Base-by-base conservation (phyloP, 495 filamentous ascomycete species). In the Neurospora tetrasperma region DNA sequence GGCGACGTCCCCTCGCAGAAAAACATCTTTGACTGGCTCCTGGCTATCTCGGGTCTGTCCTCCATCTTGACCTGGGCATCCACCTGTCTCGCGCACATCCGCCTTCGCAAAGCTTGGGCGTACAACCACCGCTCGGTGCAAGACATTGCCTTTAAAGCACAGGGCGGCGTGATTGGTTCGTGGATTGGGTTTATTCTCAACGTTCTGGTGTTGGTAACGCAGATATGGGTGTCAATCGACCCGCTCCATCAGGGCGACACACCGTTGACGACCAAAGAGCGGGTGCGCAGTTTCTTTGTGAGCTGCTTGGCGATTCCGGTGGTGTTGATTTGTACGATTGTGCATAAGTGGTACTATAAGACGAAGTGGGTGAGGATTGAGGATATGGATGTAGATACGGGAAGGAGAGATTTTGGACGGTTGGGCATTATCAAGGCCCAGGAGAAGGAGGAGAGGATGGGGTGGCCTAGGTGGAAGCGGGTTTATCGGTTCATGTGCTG, bases 21-120 rank as follows among this genome's bases (percentile, higher is more conserved):
- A 10, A 79, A 85, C 0, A 92, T 93, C 0, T 94, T 98, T 75
- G 83, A 85, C 69, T 98, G 96, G 96, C 92, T 98, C 84, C 87
- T 97, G 73, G 92, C 95, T 46, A 88, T 98, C 72, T 96, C 92
- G 0, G 94, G 93, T 31, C 88, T 98, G 10, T 93, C 91, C 2
- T 92, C 92, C 42, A 90, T 98, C 83, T 95, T 98, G 84, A 98
- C 95, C 42, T 98, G 95, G 95, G 91, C 88, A 54, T 94, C 92
- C 68, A 93, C 97, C 79, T 97, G 94, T 75, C 83, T 96, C 0
- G 86, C 89, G 1, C 95, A 98, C 80, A 96, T 98, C 80, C 92
- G 94, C 16, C 96, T 98, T 86, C 94, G 95, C 68, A 84, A 85
- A 12, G 94, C 89, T 5, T 97, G 93, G 94, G 83, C 81, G 31